Evolutionary conservation across 2,329 filamentous ascomycete species (phyloP), one percentile per base, ranked within the genome.

Genomic region (Colletotrichum sp.): DNA sequence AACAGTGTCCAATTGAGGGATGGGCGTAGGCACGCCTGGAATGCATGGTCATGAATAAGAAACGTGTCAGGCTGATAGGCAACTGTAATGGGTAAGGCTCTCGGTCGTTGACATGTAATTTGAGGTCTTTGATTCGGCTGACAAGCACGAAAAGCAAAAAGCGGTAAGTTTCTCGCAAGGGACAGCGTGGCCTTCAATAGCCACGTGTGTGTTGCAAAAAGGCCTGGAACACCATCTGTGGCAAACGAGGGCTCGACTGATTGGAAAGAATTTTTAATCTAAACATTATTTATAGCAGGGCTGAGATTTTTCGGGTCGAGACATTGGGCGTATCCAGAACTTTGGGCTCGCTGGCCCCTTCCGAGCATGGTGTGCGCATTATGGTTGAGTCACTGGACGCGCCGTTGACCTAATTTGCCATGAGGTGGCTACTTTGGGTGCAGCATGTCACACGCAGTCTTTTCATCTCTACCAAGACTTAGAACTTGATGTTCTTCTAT

Each of bases 1-100:
- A 7, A 8, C 7, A 19, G 25, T 16, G 13, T 4, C 65, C 39
- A 63, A 69, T 73, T 44, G 25, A 25, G 32, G 36, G n/a, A 63
- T 61, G 28, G 39, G 36, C 36, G 36, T 15, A 27, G 12, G 65
- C 55, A 27, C 19, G 55, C n/a, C 44, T 19, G 39, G 25, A 69
- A 39, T 69, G 71, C 71, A 63, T 63, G 36, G 34, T 57, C 34
- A 69, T 39, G 65, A 63, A 69, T 39, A 69, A 73, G 71, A 69
- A 73, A 72, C 16, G 15, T 30, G 28, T 55, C 25, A 9, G 34
- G 36, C 36, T 19, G 55, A 72, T 22, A 36, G 28, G 36, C 61
- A 34, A 66, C 16, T 22, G 16, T 6, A 44, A 15, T 36, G n/a
- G 64, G 52, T 28, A 34, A 34, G 19, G 36, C 55, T 13, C 15